A percentile compares a stretch with the other conserved stretches of the same genome.
Conservation (phyloP, 306 rosid species). For the Macrotyloma uniflorum region DNA sequence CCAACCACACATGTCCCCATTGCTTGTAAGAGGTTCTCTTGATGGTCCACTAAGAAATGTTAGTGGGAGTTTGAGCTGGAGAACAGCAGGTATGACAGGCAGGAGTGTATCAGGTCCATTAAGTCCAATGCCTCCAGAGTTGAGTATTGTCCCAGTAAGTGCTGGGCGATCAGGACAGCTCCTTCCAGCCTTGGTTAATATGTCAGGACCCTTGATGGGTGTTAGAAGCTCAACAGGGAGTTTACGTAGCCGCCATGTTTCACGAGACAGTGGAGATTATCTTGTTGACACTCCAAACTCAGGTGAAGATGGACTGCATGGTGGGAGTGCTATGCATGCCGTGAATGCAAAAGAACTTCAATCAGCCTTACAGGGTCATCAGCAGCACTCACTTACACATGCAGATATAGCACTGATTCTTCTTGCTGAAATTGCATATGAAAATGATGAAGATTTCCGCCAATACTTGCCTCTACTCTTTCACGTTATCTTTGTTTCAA, state of each 20-base stretch:
- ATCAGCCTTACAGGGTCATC: constrained; percentile 99
- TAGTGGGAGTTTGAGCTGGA: constrained; percentile 99
- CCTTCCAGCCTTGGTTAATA: constrained; percentile 88
- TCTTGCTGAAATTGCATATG: constrained; percentile 97
- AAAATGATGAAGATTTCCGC: constrained; percentile 99
- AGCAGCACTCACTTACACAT: constrained; percentile 94
- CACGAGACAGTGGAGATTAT: constrained; percentile 98
- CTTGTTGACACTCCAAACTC: constrained; percentile 98
- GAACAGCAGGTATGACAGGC: constrained; percentile 94
- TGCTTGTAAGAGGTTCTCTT: constrained; percentile 98
- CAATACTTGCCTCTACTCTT: constrained; percentile 97
- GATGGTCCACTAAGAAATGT: constrained; percentile 98
- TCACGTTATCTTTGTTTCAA: constrained; percentile 96
- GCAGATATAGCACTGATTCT: constrained; percentile 98
- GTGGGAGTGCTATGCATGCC: constrained; percentile 68
- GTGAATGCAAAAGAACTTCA: constrained; percentile 95
- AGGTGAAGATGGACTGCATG: constrained; percentile 86
- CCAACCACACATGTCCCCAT: constrained; percentile 98
- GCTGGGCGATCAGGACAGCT: constrained; percentile 96
- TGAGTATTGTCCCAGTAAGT: constrained; percentile 84
- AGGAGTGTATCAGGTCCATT: constrained; percentile 96
- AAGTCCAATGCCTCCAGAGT: constrained; percentile 97
- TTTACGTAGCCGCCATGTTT: constrained; percentile 93
- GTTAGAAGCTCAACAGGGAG: constrained; percentile 98
- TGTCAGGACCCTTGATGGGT: constrained; percentile 99